Evolutionary conservation across 1,284 basidiomycete genomes (phyloP).

Genomic region (Anthracocystis walkeri): DNA sequence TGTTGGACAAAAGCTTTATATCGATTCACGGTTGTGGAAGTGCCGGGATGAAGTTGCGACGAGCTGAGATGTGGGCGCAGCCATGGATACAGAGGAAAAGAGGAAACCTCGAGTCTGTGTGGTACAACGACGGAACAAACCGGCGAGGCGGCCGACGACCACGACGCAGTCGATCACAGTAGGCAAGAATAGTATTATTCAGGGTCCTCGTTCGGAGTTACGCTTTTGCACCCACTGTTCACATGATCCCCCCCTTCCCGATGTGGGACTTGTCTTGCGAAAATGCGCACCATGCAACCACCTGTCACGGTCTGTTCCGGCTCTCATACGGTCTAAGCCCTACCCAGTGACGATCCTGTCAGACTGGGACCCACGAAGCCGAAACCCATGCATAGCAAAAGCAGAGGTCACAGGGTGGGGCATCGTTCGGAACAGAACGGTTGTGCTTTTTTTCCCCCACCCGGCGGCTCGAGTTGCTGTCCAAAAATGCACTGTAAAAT

Average conservation of each 20-base stretch:
- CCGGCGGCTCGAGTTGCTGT: neutral
- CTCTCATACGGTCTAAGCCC: neutral
- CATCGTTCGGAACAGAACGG: slow-evolving; percentile 8
- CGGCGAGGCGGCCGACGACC: neutral
- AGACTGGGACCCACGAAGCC: neutral
- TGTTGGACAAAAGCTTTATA: neutral
- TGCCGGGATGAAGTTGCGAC: neutral
- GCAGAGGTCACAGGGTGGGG: neutral
- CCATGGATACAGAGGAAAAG: neutral
- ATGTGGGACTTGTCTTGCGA: neutral
- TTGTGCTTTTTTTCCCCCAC: neutral
- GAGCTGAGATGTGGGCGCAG: neutral
- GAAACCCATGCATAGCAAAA: neutral
- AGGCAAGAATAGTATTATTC: neutral
- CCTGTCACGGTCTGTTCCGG: slow-evolving; percentile 1
- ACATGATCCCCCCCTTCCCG: neutral
- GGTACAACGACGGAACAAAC: slow-evolving; percentile 2
- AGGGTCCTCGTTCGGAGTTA: neutral
- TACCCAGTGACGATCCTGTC: neutral
- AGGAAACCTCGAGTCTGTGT: neutral
- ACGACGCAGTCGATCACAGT: neutral
- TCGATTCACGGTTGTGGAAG: neutral
- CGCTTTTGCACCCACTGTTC: neutral
- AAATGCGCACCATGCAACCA: neutral
- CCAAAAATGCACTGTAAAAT: too few species aligned